Base-by-base conservation (phyloP, 164 flowering plant genomes). In the Protea cynaroides region DNA sequence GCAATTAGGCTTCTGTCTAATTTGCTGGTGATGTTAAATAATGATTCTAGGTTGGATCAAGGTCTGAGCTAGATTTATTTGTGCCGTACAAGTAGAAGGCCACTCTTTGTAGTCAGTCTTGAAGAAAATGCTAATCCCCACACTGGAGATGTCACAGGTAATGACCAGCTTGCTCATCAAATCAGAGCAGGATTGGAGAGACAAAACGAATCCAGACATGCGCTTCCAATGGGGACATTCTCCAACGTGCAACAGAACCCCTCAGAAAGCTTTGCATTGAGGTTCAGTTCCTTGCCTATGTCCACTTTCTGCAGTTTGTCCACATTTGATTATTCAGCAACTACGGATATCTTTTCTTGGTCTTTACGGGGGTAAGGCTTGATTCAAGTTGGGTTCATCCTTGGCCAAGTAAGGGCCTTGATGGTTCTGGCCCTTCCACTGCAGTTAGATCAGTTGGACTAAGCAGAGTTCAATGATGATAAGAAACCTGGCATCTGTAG, bases 401-500 rank as follows among this genome's bases (percentile, higher is more conserved):
- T 51, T 85, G 89, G 90, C 81, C 86, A 19, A 67, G 71, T 52
- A 81, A 79, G 55, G 81, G 89, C 68, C 73, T 79, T 72, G 96
- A 94, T 77, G 99, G 89, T 71, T 92, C 96, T 63, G 96, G 97
- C 25, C 92, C 99, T 11, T 94, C 99, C 13, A 81, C 73, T 51
- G 81, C 83, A 61, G 74, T 71, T 18, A 74, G 89, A 66, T 70
- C 96, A 21, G 89, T 74, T 71, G 94, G 99, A 40, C 62, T 94
- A 46, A 81, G 90, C 24, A 75, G 96, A 68, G 93, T 94, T 59
- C 99, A 94, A 86, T 83, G 96, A 84, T 94, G 96, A 89, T 94
- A 97, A 84, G 97, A 72, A 95, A 92, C 66, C 90, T 94, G 71
- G 96, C 99, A 53, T 84, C 97, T 69, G 95, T 94, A n/a, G 96